A percentile compares a stretch with the other conserved stretches of the same genome.
Conservation (phyloP, 495 filamentous ascomycete genomes). For the Wilcoxina mikolae region DNA sequence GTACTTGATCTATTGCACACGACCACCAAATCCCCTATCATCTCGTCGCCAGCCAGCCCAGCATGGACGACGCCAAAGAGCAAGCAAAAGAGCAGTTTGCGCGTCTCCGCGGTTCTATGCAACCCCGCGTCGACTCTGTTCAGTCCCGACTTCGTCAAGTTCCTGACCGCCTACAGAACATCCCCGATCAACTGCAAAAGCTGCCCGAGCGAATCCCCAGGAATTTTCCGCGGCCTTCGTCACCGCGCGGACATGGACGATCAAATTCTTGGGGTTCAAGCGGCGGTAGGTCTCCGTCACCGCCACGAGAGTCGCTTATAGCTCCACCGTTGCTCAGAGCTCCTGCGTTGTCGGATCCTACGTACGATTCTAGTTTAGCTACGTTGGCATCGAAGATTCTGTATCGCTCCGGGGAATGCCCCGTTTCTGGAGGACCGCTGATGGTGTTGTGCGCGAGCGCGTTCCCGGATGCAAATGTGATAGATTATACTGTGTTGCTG, state of each 20-base stretch:
- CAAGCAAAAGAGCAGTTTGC: conserved; percentile 12
- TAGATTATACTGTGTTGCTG: conserved; percentile 41
- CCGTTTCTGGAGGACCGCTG: conserved; percentile 34
- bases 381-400: conserved; percentile 34
- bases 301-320: too few relatives aligned
- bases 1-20: not conserved
- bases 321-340: conserved; percentile 6
- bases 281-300: not conserved
- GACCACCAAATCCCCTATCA: conserved; percentile 25
- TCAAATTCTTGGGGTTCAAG: not conserved
- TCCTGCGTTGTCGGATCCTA: conserved; percentile 18
- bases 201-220: conserved; percentile 1
- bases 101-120: conserved; percentile 20
- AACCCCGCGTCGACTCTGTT: conserved; percentile 9
- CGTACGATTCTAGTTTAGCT: conserved; percentile 33
- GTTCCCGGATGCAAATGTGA: conserved; percentile 37
- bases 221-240: not conserved
- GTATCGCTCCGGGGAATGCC: conserved; percentile 38
- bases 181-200: conserved; percentile 9
- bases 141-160: conserved; percentile 11
- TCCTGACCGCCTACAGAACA: conserved; percentile 10
- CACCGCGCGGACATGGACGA: not conserved
- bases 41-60: conserved; percentile 10
- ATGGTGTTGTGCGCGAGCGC: conserved; percentile 43
- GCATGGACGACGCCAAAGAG: conserved; percentile 4